These are phyloP conservation scores for Elasticomyces elasticus DNA, from an alignment of 495 filamentous ascomycete species.

Conservation along the genomic window DNA sequence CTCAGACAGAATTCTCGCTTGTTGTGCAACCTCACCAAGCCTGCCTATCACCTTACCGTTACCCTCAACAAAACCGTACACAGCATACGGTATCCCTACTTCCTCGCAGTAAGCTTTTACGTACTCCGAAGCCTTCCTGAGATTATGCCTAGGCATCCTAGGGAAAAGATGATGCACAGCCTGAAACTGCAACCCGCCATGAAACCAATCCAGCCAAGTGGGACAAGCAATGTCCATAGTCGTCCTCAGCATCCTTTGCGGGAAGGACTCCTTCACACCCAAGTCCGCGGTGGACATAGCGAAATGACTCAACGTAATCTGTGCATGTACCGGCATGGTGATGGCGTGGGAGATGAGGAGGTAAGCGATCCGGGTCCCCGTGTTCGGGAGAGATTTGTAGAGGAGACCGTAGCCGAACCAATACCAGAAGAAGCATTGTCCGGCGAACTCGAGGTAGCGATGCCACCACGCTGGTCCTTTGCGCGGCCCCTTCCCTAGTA, in stretches of 20 bases:
- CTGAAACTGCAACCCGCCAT: constrained; percentile 94
- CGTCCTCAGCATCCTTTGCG: constrained; percentile 92
- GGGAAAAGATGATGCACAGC: constrained; percentile 92
- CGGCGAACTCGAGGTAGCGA: constrained; percentile 71
- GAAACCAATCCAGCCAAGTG: constrained; percentile 90
- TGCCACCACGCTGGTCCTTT: constrained; percentile 86
- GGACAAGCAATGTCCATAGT: constrained; percentile 98
- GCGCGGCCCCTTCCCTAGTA: constrained; percentile 63
- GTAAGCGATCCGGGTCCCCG: constrained; percentile 60
- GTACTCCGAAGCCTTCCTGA: constrained; percentile 69
- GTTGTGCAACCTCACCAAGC: constrained; percentile 76
- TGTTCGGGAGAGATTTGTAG: constrained; percentile 64
- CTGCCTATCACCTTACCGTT: constrained; percentile 79
- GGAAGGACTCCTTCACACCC: constrained; percentile 68
- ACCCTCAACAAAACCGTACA: constrained; percentile 88
- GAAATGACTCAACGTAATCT: constrained; percentile 95
- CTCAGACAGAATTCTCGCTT: constrained; percentile 76
- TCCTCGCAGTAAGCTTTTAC: constrained; percentile 86
- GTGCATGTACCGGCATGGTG: constrained; percentile 79
- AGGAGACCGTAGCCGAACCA: constrained; percentile 60
- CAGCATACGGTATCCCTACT: constrained; percentile 83
- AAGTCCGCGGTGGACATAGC: constrained; percentile 92
- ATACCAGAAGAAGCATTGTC: constrained; percentile 76
- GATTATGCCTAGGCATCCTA: constrained; percentile 88
- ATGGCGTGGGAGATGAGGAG: constrained; percentile 80